Percentiles rank a stretch among this genome's conserved stretches.
Evolutionary conservation across 2,329 filamentous ascomycete species (phyloP).

Genomic region (Phaeoacremonium minimum): DNA sequence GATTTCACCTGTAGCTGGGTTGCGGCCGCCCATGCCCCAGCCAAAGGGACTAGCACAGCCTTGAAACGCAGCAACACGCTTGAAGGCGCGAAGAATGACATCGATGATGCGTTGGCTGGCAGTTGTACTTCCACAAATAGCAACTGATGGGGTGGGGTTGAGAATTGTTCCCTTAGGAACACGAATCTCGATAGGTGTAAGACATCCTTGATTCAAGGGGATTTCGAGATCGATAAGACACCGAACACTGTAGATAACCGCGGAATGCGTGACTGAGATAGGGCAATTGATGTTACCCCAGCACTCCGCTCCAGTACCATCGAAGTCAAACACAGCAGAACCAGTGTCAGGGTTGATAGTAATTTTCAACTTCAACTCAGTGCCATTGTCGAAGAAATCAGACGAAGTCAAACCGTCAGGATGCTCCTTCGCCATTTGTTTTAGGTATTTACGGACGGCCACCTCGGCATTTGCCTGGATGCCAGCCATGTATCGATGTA

Average conservation of each 20-base stretch:
- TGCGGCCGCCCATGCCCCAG: slow-evolving; percentile 12
- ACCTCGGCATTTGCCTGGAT: slow-evolving; percentile 36
- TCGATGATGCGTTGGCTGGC: slow-evolving; percentile 10
- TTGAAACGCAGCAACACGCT: slow-evolving; percentile 10
- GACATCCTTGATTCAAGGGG: slow-evolving; percentile 30
- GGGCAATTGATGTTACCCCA: slow-evolving; percentile 30
- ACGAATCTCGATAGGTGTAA: slow-evolving; percentile 22
- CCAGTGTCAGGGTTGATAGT: slow-evolving; percentile 20
- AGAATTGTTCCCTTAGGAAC: slow-evolving; percentile 25
- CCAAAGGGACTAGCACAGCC: slow-evolving; percentile 13
- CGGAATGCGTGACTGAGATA: slow-evolving; percentile 28
- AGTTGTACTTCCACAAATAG: slow-evolving; percentile 8
- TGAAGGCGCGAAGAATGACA: slow-evolving; percentile 13
- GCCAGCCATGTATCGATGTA: slow-evolving; percentile 32
- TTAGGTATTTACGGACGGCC: slow-evolving; percentile 24
- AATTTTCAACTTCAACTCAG: slow-evolving; percentile 22
- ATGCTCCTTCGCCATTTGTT: slow-evolving; percentile 39
- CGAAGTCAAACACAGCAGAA: slow-evolving; percentile 26
- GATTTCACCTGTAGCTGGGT: slow-evolving; percentile 10
- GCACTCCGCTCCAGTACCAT: slow-evolving; percentile 24
- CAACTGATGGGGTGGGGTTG: slow-evolving; percentile 23
- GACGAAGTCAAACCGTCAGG: slow-evolving; percentile 15
- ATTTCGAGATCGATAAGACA: slow-evolving; percentile 27
- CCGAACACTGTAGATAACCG: slow-evolving; percentile 29
- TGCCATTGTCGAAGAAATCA: slow-evolving; percentile 31